Evolutionary conservation across 1,284 basidiomycete genomes (phyloP).

Genomic region (Trichosporon sp.): DNA sequence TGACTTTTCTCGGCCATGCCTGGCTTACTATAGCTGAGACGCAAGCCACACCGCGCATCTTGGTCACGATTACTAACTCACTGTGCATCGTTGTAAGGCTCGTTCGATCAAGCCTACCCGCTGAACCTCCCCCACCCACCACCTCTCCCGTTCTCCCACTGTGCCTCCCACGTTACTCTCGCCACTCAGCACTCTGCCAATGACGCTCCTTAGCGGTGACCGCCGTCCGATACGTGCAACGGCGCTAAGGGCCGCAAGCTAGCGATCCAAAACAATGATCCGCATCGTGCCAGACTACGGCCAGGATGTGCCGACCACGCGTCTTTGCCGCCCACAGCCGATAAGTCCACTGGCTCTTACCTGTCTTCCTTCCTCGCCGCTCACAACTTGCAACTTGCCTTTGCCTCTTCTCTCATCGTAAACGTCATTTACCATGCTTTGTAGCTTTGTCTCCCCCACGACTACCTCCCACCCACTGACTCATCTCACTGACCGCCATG

Average conservation of each 20-base stretch:
- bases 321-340: background rate
- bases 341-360: no score
- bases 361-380: no score
- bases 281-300: background rate
- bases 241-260: background rate
- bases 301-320: background rate
- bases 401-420: no score
- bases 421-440: no score
- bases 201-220: background rate
- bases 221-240: background rate
- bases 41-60: background rate
- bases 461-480: no score
- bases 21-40: background rate
- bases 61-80: background rate
- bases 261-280: background rate
- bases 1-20: conserved; percentile 3
- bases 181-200: background rate
- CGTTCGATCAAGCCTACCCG: background rate
- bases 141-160: background rate
- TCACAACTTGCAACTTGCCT: no score
- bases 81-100: background rate
- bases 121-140: conserved; percentile 8
- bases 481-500: no score
- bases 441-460: no score
- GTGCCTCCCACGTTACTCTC: conserved; percentile 7